phyloP scores from a whole-genome alignment of 176 grass and related monocot genomes.

The Paspalum notatum region DNA sequence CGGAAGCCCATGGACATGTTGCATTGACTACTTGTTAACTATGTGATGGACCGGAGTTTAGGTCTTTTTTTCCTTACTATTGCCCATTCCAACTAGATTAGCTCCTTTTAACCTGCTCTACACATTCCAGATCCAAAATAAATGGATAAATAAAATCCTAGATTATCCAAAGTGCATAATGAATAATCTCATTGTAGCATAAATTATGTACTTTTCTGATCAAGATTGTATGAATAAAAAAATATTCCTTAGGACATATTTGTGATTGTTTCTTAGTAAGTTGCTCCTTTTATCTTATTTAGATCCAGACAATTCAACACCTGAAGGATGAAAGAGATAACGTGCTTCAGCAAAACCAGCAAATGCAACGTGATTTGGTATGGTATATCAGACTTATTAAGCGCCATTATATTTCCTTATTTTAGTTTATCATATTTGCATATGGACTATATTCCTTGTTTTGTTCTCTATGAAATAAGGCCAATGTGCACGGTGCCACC shows the following conservation, averaged over 20 bases:
- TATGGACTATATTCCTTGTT: not conserved
- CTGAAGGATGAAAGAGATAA: slow-evolving; percentile 89
- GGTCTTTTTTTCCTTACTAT: not conserved
- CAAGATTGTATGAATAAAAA: slow-evolving; percentile 19
- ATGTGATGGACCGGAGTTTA: slow-evolving; percentile 28
- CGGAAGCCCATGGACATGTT: slow-evolving; percentile 24
- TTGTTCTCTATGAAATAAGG: not conserved
- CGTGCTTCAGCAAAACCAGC: slow-evolving; percentile 86
- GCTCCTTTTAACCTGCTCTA: slow-evolving; percentile 10
- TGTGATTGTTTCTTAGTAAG: slow-evolving; percentile 34
- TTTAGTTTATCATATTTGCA: slow-evolving; percentile 19
- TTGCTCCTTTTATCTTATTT: slow-evolving; percentile 23
- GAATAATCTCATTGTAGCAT: slow-evolving; percentile 2
- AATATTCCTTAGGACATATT: slow-evolving; percentile 19
- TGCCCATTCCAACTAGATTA: slow-evolving; percentile 12
- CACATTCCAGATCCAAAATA: slow-evolving; percentile 12
- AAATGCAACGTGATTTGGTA: slow-evolving; percentile 91
- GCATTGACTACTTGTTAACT: slow-evolving; percentile 35
- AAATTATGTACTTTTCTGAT: slow-evolving; percentile 21
- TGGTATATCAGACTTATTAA: slow-evolving; percentile 2
- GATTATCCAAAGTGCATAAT: slow-evolving; percentile 12
- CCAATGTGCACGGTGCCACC: no score
- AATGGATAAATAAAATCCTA: not conserved
- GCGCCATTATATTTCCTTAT: slow-evolving; percentile 1
- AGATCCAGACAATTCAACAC: slow-evolving; percentile 73